These are phyloP conservation scores for Malassezia globosa DNA, from an alignment of 1,284 basidiomycete species.

Conservation along the genomic window DNA sequence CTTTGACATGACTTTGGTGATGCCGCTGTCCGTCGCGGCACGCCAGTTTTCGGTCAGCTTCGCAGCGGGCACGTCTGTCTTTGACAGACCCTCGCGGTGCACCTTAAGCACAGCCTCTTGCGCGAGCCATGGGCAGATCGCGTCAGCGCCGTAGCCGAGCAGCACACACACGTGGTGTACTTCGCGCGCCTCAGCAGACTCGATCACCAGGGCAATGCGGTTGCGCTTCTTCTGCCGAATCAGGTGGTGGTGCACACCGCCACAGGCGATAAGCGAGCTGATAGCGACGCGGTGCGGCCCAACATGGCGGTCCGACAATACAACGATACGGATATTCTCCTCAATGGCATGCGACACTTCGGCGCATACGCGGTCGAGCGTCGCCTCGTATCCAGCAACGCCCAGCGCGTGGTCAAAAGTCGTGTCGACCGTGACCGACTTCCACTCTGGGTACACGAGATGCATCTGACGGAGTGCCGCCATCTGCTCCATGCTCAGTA, in stretches of 20 bases:
- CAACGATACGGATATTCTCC: constrained; percentile 31
- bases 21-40: constrained; percentile 36
- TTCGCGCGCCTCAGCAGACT: constrained; percentile 43
- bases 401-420: constrained; percentile 40
- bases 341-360: constrained; percentile 39
- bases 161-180: constrained; percentile 45
- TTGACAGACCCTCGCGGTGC: constrained; percentile 38
- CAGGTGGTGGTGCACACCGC: constrained; percentile 45
- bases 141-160: constrained; percentile 43
- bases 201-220: constrained; percentile 40
- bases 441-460: constrained; percentile 32
- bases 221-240: constrained; percentile 43
- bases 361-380: constrained; percentile 39
- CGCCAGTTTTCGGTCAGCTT: constrained; percentile 38
- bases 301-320: constrained; percentile 41
- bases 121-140: constrained; percentile 44
- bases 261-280: constrained; percentile 37
- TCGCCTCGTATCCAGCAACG: constrained; percentile 33
- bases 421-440: constrained; percentile 37
- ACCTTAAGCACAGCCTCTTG: constrained; percentile 44
- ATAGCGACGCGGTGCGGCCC: constrained; percentile 35
- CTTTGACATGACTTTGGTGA: constrained; percentile 44
- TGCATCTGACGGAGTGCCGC: constrained; percentile 37
- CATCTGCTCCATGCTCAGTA: constrained; percentile 38
- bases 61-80: constrained; percentile 29